A percentile compares a stretch with the other conserved stretches of the same genome.
Evolutionary conservation across 2,329 filamentous ascomycete genomes (phyloP).

Genomic region (Cytospora leucostoma): DNA sequence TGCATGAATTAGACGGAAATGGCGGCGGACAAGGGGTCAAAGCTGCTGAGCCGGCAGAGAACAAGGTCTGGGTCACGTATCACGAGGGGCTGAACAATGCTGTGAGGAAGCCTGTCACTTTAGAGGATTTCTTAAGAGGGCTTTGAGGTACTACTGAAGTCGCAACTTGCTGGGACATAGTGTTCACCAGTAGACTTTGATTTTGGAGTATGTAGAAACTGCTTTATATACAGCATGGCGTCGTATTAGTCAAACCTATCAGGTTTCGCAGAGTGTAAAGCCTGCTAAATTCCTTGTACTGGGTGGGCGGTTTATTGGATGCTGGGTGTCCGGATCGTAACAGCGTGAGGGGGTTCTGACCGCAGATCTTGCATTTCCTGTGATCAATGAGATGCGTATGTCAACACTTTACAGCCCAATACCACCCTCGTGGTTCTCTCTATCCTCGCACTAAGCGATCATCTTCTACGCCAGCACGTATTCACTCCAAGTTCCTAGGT

Average conservation of each 20-base stretch:
- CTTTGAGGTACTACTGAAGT: conserved; percentile 47
- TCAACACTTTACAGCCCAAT: no score
- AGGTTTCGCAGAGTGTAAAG: no score
- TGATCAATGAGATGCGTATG: no score
- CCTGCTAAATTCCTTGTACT: no score
- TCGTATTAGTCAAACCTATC: background rate
- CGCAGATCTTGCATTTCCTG: no score
- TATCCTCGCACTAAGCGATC: no score
- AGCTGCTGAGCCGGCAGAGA: conserved; percentile 48
- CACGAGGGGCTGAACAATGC: conserved; percentile 92
- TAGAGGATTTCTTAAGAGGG: conserved; percentile 74
- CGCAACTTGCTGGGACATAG: background rate
- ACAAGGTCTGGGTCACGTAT: conserved; percentile 80
- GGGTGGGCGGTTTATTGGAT: no score
- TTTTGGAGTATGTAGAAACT: background rate
- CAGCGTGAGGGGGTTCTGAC: no score
- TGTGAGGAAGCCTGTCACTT: conserved; percentile 80
- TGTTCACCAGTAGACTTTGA: background rate
- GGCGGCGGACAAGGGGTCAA: conserved; percentile 30
- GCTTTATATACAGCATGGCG: background rate
- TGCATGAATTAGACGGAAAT: conserved; percentile 46
- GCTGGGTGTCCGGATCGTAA: no score
- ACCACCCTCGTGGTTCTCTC: no score
- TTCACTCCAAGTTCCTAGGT: no score
- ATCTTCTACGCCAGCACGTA: no score